These are phyloP conservation scores for Rhizophlyctis rosea DNA, from an alignment of 192 early-diverging fungal genomes.

Conservation along the genomic window DNA sequence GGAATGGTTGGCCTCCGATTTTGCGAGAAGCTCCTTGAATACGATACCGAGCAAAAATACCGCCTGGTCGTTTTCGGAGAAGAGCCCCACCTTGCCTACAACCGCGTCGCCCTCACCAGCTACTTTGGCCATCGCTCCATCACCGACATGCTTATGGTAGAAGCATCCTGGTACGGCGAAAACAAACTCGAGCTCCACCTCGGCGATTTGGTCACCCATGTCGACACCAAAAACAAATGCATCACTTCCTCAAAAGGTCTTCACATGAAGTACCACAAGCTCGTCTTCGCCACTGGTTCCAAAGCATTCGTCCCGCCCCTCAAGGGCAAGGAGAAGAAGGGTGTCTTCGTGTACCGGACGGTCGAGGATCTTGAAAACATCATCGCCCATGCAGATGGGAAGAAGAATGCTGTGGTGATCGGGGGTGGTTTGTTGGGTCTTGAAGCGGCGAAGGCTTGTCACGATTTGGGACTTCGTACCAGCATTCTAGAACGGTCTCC, in stretches of 20 bases:
- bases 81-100: slow-evolving; percentile 59
- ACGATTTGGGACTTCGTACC: slow-evolving; percentile 48
- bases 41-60: slow-evolving; percentile 47
- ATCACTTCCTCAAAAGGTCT: slow-evolving; percentile 27
- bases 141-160: slow-evolving; percentile 42
- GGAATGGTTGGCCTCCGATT: slow-evolving; percentile 69
- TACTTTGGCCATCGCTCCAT: slow-evolving; percentile 55
- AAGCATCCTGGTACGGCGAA: slow-evolving; percentile 49
- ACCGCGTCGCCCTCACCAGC: slow-evolving; percentile 64
- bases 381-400: slow-evolving; percentile 36
- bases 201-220: slow-evolving; percentile 37
- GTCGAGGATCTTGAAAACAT: slow-evolving; percentile 58
- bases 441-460: slow-evolving; percentile 64
- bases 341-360: slow-evolving; percentile 67
- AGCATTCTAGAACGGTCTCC: slow-evolving; percentile 53
- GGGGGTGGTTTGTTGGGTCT: slow-evolving; percentile 67
- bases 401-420: slow-evolving; percentile 54
- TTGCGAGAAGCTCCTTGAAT: slow-evolving; percentile 59
- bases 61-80: slow-evolving; percentile 53
- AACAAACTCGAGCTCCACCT: slow-evolving; percentile 43
- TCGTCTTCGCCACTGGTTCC: slow-evolving; percentile 62
- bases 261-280: slow-evolving; percentile 47
- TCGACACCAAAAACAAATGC: slow-evolving; percentile 37
- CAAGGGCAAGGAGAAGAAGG: slow-evolving; percentile 35
- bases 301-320: slow-evolving; percentile 54